Evolutionary conservation across 768 basidiomycete species (phyloP), one percentile per base, ranked within the genome.

Genomic region (Lactarius hengduanensis): DNA sequence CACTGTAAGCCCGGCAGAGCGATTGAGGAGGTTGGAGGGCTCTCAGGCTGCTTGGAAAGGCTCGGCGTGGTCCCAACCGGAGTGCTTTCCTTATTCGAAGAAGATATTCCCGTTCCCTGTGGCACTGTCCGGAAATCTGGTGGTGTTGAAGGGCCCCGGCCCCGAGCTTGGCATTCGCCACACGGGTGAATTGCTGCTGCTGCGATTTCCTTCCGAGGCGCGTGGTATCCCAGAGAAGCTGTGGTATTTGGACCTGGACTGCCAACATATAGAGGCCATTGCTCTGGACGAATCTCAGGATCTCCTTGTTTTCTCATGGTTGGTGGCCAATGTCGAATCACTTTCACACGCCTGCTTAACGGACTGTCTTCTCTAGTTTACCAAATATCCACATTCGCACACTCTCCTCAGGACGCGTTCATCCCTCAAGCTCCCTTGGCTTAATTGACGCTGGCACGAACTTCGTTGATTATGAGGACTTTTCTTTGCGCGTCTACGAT

Each of bases 251-350:
- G 28, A 64, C 26, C 9, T 64, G 26, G 22, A 38, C 26, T 28
- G 9, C 36, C 2, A 57, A 7, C 22, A 22, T 18, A 22, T 64
- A 2, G 34, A 59, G 18, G 22, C 47, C 6, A 8, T 28, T 9
- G 22, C 36, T 7, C 36, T 53, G 2, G 63, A 64, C 26, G 63
- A 64, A 10, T 59, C 58, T 10, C 63, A 59, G 20, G 63, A 64
- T 15, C 63, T 64, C 28, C 50, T 64, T 26, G 28, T 64, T 34
- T 58, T 64, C 38, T 22, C 36, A 1, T 11, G 4, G 63, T 64
- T 10, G 11, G 57, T 54, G 53, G 13, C 9, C 28, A 22, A 34
- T 18, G 11, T 47, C 32, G 9, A n/a, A 50, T 22, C 9, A 22
- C 13, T 22, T 53, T 28, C 28, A 9, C n/a, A 43, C 4, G 6